Percentiles rank a stretch among this genome's conserved stretches.
phyloP scores from a whole-genome alignment of 495 filamentous ascomycete species.

The Entonaema liquescens region DNA sequence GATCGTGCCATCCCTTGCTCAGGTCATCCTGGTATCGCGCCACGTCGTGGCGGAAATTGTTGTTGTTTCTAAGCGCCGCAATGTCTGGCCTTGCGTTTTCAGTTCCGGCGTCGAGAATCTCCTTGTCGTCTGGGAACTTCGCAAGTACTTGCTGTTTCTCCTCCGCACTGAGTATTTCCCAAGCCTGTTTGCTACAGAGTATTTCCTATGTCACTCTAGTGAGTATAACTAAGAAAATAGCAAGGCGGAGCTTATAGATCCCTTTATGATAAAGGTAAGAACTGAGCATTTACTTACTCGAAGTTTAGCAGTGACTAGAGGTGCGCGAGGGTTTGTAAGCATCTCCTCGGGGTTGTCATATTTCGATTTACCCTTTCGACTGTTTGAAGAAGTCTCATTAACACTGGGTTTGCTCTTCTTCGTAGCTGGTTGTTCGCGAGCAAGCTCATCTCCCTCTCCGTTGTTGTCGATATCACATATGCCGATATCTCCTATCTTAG shows the following conservation, averaged over 20 bases:
- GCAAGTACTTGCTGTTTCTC: slow-evolving; percentile 65
- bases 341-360: slow-evolving; percentile 44
- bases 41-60: slow-evolving; percentile 57
- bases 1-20: slow-evolving; percentile 66
- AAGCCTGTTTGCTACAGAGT: slow-evolving; percentile 64
- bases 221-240: neutral
- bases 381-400: neutral
- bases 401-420: slow-evolving; percentile 31
- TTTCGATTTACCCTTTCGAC: slow-evolving; percentile 37
- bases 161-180: slow-evolving; percentile 63
- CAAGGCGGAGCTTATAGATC: neutral
- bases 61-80: slow-evolving; percentile 50
- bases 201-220: slow-evolving; percentile 56
- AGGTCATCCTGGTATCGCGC: slow-evolving; percentile 62
- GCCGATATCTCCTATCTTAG: slow-evolving; percentile 17
- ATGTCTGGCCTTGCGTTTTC: slow-evolving; percentile 48
- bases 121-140: slow-evolving; percentile 62
- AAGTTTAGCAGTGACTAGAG: slow-evolving; percentile 63
- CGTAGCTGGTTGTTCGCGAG: slow-evolving; percentile 4
- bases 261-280: neutral
- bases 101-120: slow-evolving; percentile 47
- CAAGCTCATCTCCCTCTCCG: slow-evolving; percentile 22
- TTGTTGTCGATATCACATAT: slow-evolving; percentile 35
- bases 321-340: slow-evolving; percentile 64
- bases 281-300: slow-evolving; percentile 56